A percentile compares a stretch with the other conserved stretches of the same genome.
Conservation (phyloP, 2,329 filamentous ascomycete species). For the Penicillium italicum region DNA sequence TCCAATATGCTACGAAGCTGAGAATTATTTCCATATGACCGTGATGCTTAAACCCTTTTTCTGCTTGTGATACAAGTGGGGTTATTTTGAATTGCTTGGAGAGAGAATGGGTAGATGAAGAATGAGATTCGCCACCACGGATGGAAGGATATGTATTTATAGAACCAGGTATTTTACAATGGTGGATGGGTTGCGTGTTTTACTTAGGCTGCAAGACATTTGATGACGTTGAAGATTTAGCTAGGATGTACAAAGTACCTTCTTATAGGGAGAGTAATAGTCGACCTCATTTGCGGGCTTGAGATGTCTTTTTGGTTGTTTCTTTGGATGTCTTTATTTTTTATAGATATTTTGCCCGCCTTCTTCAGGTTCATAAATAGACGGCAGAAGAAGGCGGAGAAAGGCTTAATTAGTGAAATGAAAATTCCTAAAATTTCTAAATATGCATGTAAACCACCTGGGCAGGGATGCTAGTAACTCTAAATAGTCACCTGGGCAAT, state of each 20-base stretch:
- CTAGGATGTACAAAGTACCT: neutral
- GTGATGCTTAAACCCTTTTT: neutral
- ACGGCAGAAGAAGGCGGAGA: too few species aligned
- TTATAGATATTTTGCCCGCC: too few species aligned
- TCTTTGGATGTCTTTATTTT: neutral
- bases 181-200: neutral
- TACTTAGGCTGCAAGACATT: neutral
- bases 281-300: too few species aligned
- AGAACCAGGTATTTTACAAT: neutral
- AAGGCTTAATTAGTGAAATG: too few species aligned
- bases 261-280: too few species aligned
- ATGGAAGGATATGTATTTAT: conserved; percentile 1
- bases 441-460: too few species aligned
- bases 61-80: neutral
- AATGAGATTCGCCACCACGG: neutral
- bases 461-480: neutral
- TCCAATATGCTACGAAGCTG: neutral
- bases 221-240: neutral
- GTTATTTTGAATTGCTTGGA: neutral
- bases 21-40: neutral
- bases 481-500: neutral
- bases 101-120: neutral
- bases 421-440: too few species aligned
- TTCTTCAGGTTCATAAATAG: too few species aligned
- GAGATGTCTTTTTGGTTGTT: neutral